Conservation (phyloP, 1,139 yeast genomes). For the Magnusiomyces ingens region DNA sequence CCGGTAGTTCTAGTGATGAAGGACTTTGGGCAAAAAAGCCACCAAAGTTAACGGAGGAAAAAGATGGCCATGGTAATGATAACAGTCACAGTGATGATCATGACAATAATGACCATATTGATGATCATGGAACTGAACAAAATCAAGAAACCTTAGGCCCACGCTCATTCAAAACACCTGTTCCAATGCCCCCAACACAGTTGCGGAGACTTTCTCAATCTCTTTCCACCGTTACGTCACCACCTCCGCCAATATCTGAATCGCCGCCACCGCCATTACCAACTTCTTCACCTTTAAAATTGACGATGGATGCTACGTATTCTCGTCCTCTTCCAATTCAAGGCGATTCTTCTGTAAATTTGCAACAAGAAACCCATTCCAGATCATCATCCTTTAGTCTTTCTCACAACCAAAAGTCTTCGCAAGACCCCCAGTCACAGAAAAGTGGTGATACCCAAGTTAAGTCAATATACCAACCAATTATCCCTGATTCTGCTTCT, state of each 20-base stretch:
- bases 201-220: no score
- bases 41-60: conserved; percentile 18
- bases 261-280: no score
- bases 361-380: no score
- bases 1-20: conserved; percentile 38
- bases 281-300: no score
- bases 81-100: conserved; percentile 1
- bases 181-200: conserved; percentile 16
- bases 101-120: not conserved
- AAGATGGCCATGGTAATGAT: not conserved
- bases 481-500: not conserved
- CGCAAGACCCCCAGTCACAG: no score
- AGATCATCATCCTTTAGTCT: no score
- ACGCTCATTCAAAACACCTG: conserved; percentile 14
- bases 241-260: no score
- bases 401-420: no score
- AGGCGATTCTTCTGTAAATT: no score
- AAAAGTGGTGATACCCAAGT: not conserved
- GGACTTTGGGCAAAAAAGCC: conserved; percentile 58
- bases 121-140: conserved; percentile 3
- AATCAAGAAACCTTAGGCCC: conserved; percentile 18
- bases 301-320: no score
- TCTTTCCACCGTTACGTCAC: no score
- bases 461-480: not conserved
- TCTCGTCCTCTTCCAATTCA: no score